A percentile compares a stretch with the other conserved stretches of the same genome.
These are phyloP conservation scores for Cutaneotrichosporon arboriforme DNA, from an alignment of 1,284 basidiomycete species.

Conservation along the genomic window DNA sequence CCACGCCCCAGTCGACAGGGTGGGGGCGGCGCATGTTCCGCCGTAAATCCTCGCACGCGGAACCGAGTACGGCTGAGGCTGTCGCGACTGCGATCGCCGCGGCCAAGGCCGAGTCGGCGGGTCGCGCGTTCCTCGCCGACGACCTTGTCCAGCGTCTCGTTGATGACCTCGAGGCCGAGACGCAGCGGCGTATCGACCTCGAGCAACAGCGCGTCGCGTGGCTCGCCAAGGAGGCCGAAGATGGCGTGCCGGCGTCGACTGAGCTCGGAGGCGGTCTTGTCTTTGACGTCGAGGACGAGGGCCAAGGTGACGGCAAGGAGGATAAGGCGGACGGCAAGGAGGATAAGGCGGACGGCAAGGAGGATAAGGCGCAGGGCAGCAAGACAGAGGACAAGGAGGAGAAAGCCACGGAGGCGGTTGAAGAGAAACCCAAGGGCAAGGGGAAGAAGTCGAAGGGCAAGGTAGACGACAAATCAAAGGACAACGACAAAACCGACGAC, in stretches of 20 bases:
- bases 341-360: background rate
- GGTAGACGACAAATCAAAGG: constrained; percentile 1
- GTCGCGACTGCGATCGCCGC: background rate
- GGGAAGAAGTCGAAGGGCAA: background rate
- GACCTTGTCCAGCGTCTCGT: constrained; percentile 58
- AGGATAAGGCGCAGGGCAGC: background rate
- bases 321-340: background rate
- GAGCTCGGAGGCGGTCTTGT: constrained; percentile 4
- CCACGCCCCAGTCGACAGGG: background rate
- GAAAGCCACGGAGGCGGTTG: no score
- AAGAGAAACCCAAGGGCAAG: no score
- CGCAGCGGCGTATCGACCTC: constrained; percentile 55
- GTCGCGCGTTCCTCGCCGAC: constrained; percentile 58
- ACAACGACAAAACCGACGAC: background rate
- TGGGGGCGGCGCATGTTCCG: constrained; percentile 5
- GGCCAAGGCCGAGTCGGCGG: constrained; percentile 45
- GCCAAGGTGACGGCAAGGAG: constrained; percentile 3
- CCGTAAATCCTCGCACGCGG: background rate
- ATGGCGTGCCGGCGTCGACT: constrained; percentile 18
- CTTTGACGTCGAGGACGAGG: constrained; percentile 18
- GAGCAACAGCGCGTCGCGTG: constrained; percentile 50
- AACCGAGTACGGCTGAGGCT: background rate
- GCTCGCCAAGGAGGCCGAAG: constrained; percentile 41
- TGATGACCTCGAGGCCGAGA: constrained; percentile 63
- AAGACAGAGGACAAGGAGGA: constrained; percentile 4